Conservation (phyloP, 2,329 filamentous ascomycete genomes). For the Penicillium sp. region DNA sequence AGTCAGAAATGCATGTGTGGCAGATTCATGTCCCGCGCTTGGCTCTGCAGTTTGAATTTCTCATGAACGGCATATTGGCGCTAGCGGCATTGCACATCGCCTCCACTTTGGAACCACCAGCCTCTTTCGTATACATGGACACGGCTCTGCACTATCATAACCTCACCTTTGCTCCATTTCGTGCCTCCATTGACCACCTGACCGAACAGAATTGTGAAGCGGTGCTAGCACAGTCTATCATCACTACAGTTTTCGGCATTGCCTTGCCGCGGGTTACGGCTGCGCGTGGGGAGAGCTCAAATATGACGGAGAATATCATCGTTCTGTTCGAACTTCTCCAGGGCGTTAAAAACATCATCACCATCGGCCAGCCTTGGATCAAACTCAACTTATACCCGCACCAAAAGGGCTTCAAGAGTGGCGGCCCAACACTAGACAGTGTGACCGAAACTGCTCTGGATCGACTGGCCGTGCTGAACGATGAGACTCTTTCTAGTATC, state of each 20-base stretch:
- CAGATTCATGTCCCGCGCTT: conserved; percentile 42
- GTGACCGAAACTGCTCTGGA: conserved; percentile 29
- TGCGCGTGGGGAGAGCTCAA: conserved; percentile 28
- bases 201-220: conserved; percentile 39
- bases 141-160: conserved; percentile 39
- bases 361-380: conserved; percentile 39
- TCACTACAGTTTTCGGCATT: conserved; percentile 38
- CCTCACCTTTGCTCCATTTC: conserved; percentile 35
- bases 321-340: conserved; percentile 38
- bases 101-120: conserved; percentile 27
- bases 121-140: conserved; percentile 36
- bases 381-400: conserved; percentile 55
- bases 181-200: conserved; percentile 34
- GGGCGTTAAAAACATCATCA: conserved; percentile 36
- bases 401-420: conserved; percentile 46
- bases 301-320: conserved; percentile 37
- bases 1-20: conserved; percentile 37
- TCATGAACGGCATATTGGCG: conserved; percentile 44
- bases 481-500: conserved; percentile 25
- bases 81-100: conserved; percentile 43
- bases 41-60: conserved; percentile 41
- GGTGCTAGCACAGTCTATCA: conserved; percentile 38
- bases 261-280: conserved; percentile 35
- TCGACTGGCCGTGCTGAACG: conserved; percentile 28
- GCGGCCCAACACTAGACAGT: conserved; percentile 28